These are phyloP conservation scores for Rhodotorula kratochvilovae DNA, from an alignment of 768 basidiomycete species.

Conservation along the genomic window DNA sequence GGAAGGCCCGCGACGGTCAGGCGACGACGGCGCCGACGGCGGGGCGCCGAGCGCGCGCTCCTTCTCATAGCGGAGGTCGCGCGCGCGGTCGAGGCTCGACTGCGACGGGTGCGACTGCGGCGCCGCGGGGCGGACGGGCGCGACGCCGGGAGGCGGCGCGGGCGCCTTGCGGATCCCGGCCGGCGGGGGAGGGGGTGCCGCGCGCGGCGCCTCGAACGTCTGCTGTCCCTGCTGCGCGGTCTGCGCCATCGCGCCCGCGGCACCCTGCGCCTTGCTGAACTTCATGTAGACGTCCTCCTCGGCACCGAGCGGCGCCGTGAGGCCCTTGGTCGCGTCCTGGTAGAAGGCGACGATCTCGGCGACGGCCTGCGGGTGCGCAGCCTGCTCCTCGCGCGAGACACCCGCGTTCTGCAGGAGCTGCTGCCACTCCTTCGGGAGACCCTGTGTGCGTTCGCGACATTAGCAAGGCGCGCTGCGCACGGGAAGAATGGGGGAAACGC, in stretches of 20 bases:
- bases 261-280: constrained; percentile 39
- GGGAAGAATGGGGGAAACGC: constrained; percentile 27
- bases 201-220: constrained; percentile 37
- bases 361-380: constrained; percentile 94
- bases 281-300: constrained; percentile 72
- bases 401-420: constrained; percentile 85
- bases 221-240: constrained; percentile 5
- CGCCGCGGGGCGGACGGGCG: constrained; percentile 20
- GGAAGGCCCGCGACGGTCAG: constrained; percentile 43
- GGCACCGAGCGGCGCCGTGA: constrained; percentile 54
- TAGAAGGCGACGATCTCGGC: constrained; percentile 99
- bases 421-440: constrained; percentile 98
- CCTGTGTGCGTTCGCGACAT: constrained; percentile 44
- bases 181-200: constrained; percentile 36
- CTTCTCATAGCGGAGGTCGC: constrained; percentile 19
- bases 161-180: constrained; percentile 32
- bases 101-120: constrained; percentile 5
- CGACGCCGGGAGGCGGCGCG: constrained; percentile 12
- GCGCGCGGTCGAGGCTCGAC: constrained; percentile 17
- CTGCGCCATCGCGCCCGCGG: background rate
- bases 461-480: background rate
- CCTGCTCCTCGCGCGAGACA: constrained; percentile 88
- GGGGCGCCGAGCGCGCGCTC: background rate
- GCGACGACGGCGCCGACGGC: constrained; percentile 3
- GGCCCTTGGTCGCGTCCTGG: constrained; percentile 54